These are phyloP conservation scores for Kregervanrija pseudodelftensis DNA, from an alignment of 805 yeast species.

Conservation along the genomic window DNA sequence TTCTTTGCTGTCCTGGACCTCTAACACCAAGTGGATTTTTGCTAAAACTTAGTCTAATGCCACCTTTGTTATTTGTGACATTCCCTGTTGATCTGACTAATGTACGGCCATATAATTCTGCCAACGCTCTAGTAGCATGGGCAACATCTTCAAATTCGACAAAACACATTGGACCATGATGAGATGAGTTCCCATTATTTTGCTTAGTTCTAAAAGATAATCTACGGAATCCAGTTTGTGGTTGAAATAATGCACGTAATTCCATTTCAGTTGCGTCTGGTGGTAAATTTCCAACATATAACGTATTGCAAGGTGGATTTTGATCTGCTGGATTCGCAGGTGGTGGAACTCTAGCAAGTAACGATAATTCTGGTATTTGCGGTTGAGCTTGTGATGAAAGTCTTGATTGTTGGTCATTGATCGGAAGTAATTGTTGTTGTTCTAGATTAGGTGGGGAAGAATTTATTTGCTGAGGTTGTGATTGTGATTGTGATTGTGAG, in stretches of 20 bases:
- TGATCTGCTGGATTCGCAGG: constrained; percentile 99
- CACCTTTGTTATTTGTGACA: constrained; percentile 55
- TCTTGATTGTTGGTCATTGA: constrained; percentile 12
- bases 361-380: constrained; percentile 51
- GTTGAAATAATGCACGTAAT: constrained; percentile 75
- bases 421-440: constrained; percentile 24
- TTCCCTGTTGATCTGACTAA: constrained; percentile 68
- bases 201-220: constrained; percentile 81
- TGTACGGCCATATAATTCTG: constrained; percentile 88
- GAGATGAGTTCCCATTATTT: constrained; percentile 28
- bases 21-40: constrained; percentile 97
- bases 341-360: constrained; percentile 75
- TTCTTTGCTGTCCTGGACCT: constrained; percentile 39
- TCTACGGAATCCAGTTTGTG: constrained; percentile 88
- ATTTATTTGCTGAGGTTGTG: constrained; percentile 1
- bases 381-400: constrained; percentile 15
- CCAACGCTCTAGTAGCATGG: constrained; percentile 87
- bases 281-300: constrained; percentile 94
- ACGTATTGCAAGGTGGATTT: constrained; percentile 96
- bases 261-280: constrained; percentile 96
- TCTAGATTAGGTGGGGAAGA: constrained; percentile 11
- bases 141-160: constrained; percentile 97
- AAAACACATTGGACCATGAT: constrained; percentile 98
- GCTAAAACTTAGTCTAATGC: constrained; percentile 87
- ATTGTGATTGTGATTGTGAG: constrained; percentile 5